These are phyloP conservation scores for Paramarasmius palmivorus DNA, from an alignment of 1,284 basidiomycete species.

Conservation along the genomic window DNA sequence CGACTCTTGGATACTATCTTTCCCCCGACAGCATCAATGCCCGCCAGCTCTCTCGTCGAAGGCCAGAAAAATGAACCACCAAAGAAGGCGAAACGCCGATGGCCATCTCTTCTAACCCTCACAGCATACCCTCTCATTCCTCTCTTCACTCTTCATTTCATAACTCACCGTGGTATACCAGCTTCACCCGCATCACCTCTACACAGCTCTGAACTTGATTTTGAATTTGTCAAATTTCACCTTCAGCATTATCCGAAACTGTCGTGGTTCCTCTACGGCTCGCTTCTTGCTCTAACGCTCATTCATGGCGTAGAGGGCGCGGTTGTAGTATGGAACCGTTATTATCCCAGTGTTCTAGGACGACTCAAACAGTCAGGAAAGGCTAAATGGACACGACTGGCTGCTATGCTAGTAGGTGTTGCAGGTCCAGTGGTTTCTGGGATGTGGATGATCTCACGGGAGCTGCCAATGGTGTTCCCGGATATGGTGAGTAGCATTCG, in stretches of 20 bases:
- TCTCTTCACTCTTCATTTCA: slow-evolving; percentile 63
- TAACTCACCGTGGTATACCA: slow-evolving; percentile 54
- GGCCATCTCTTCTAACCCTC: slow-evolving; percentile 45
- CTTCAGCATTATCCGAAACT: slow-evolving; percentile 59
- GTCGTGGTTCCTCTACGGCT: slow-evolving; percentile 60
- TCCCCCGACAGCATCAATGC: slow-evolving; percentile 17
- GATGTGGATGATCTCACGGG: slow-evolving; percentile 49
- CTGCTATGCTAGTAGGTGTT: slow-evolving; percentile 30
- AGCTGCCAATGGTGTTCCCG: slow-evolving; percentile 57
- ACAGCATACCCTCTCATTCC: slow-evolving; percentile 57
- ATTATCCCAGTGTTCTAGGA: slow-evolving; percentile 30
- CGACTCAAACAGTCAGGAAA: slow-evolving; percentile 20
- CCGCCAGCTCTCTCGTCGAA: slow-evolving; percentile 26
- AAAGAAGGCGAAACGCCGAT: slow-evolving; percentile 18
- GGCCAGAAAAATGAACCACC: not conserved
- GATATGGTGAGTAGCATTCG: slow-evolving; percentile 31
- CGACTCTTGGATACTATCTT: slow-evolving; percentile 35
- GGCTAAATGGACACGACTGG: slow-evolving; percentile 27
- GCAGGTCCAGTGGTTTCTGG: slow-evolving; percentile 56
- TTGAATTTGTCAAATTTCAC: slow-evolving; percentile 71
- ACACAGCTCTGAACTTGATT: slow-evolving; percentile 74
- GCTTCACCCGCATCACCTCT: slow-evolving; percentile 51
- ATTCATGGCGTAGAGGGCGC: slow-evolving; percentile 63
- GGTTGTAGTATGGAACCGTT: slow-evolving; percentile 52
- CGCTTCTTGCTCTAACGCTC: slow-evolving; percentile 50